phyloP scores from a whole-genome alignment of 805 yeast species.

The Barnettozyma botsteinii region DNA sequence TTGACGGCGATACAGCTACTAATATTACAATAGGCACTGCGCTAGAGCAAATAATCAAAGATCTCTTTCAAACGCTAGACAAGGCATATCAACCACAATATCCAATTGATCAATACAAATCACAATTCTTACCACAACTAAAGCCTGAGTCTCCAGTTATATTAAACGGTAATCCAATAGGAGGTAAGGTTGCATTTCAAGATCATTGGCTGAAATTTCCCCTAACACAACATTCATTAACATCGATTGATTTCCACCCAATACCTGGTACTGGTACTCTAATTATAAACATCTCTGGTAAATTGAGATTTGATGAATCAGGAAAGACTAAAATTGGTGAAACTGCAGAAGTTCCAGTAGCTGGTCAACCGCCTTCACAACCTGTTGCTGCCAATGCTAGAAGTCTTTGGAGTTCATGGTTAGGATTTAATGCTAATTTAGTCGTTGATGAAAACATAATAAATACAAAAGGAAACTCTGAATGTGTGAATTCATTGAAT shows the following conservation, averaged over 20 bases:
- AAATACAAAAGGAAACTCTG: conserved; percentile 32
- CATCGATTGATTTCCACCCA: conserved; percentile 61
- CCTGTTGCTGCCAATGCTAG: conserved; percentile 27
- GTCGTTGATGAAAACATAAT: conserved; percentile 50
- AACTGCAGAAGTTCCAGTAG: conserved; percentile 42
- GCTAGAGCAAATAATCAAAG: conserved; percentile 21
- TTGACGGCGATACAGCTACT: neutral
- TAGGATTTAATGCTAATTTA: conserved; percentile 56
- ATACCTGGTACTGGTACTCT: conserved; percentile 58
- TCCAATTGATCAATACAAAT: conserved; percentile 18
- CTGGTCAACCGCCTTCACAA: conserved; percentile 8
- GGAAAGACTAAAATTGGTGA: conserved; percentile 65
- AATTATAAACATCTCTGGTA: conserved; percentile 46
- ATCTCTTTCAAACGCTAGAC: conserved; percentile 23
- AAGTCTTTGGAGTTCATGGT: conserved; percentile 63
- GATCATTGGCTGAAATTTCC: conserved; percentile 55
- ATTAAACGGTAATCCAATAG: conserved; percentile 53
- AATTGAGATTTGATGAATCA: conserved; percentile 71
- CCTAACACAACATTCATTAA: conserved; percentile 53
- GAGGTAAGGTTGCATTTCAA: conserved; percentile 47
- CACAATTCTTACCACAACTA: conserved; percentile 38
- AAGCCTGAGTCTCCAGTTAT: conserved; percentile 48
- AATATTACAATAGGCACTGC: conserved; percentile 8
- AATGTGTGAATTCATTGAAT: conserved; percentile 53
- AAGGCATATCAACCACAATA: conserved; percentile 13